These are phyloP conservation scores for Ensete ventricosum DNA, from an alignment of 176 grass and related monocot species.

Conservation along the genomic window DNA sequence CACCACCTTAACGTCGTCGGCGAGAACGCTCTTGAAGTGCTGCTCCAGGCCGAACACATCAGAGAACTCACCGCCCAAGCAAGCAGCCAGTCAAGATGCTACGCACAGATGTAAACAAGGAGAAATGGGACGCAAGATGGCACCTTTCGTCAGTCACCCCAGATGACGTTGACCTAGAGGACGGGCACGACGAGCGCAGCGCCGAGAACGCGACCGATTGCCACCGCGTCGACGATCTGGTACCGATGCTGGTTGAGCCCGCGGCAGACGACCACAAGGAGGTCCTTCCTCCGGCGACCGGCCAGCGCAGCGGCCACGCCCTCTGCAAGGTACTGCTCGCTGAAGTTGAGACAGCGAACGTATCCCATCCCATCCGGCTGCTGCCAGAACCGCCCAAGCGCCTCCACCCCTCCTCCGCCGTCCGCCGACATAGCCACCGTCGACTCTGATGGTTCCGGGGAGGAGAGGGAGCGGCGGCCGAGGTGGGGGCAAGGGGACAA, in stretches of 20 bases:
- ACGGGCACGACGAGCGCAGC: conserved; percentile 40
- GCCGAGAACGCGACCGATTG: conserved; percentile 38
- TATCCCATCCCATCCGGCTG: conserved; percentile 36
- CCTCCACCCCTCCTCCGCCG: background rate
- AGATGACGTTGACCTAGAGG: conserved; percentile 42
- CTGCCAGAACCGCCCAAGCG: conserved; percentile 20
- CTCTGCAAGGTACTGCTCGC: conserved; percentile 24
- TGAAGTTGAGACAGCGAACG: conserved; percentile 30
- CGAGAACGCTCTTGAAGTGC: conserved; percentile 34
- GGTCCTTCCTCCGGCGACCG: conserved; percentile 14
- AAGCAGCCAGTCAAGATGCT: background rate
- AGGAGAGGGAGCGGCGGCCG: background rate
- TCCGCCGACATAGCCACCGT: background rate
- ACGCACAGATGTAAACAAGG: too few relatives aligned
- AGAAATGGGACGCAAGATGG: background rate
- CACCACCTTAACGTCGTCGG: conserved; percentile 33
- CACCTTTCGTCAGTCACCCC: conserved; percentile 40
- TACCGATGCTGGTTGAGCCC: conserved; percentile 44
- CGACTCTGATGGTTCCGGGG: background rate
- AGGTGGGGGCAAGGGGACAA: conserved; percentile 18
- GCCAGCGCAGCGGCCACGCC: background rate
- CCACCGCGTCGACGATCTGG: conserved; percentile 48
- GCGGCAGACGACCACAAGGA: conserved; percentile 30
- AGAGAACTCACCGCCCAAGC: conserved; percentile 23
- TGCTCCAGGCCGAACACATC: conserved; percentile 37